phyloP scores from a whole-genome alignment of 345 rosid genomes.

The Syzygium aqueum region DNA sequence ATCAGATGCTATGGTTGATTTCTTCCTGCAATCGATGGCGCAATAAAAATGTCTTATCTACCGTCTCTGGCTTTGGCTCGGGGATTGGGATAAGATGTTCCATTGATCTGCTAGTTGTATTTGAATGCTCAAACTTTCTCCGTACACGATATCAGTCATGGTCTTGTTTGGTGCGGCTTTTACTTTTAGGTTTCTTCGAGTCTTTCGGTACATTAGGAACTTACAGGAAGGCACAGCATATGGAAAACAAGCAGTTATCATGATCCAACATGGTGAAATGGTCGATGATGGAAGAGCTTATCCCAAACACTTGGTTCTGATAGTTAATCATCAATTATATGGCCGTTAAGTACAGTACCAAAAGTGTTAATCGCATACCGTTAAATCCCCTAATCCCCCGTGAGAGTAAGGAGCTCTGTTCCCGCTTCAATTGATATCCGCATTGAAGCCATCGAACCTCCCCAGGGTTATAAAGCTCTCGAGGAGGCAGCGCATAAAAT shows the following conservation, averaged over 20 bases:
- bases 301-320: neutral
- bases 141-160: neutral
- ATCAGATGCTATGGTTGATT: slow-evolving; percentile 66
- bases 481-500: neutral
- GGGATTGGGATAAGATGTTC: neutral
- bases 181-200: neutral
- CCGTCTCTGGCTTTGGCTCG: neutral
- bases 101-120: neutral
- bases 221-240: neutral
- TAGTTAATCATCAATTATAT: neutral
- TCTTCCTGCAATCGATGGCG: neutral
- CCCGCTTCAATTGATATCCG: neutral
- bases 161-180: neutral
- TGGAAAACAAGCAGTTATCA: neutral
- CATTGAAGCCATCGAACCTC: neutral
- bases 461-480: neutral
- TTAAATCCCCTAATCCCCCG: neutral
- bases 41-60: neutral
- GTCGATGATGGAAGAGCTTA: neutral
- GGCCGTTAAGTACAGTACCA: neutral
- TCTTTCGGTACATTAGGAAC: neutral
- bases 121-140: neutral
- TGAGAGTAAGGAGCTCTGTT: neutral
- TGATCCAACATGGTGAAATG: neutral
- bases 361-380: neutral